Base-by-base conservation (phyloP, 345 rosid species). In the Odontarrhena argentea region DNA sequence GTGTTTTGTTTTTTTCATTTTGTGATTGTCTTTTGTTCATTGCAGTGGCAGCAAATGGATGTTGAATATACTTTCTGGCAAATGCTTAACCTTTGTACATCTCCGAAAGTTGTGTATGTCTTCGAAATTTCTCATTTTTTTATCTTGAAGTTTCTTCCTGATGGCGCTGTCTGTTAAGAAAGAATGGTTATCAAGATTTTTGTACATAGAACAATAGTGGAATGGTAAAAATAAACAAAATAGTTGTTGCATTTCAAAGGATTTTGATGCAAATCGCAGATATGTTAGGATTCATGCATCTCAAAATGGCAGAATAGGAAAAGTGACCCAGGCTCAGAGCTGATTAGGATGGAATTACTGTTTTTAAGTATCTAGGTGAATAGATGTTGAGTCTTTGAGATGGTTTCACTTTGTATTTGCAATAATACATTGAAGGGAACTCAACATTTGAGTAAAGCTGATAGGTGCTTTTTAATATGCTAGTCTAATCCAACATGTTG, bases 41-140 rank as follows among this genome's bases (percentile, higher is more conserved):
- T 86, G 69, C 71, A 94, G 99, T 94, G 99, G 99, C 97, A 86
- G 75, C 99, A 94, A 91, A 95, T 95, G 99, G 99, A 95, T 78
- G 77, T 95, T 66, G 99, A 95, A 57, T 95, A 95, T 80, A 88
- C 97, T 43, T 95, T 95, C 81, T 95, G 99, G 99, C 99, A 89
- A 86, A 95, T 95, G 97, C 90, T 95, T 80, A 88, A 87, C 74
- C 86, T 94, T 9, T 94, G 97, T 81, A 86, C 96, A 73, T 92
- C 97, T 34, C 97, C 99, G 3, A 91, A 95, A 87, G 96, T 95
- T 49, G 97, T 95, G 99, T 95, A 78, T 83, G 97, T 77, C 53
- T 71, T 36, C 48, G 4, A 12, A 44, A 32, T 2, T 13, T 44
- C 3, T 56, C 4, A 36, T 60, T 44, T 30, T 4, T 25, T 22